Base-by-base conservation (phyloP, 306 rosid genomes). In the Senna tora region DNA sequence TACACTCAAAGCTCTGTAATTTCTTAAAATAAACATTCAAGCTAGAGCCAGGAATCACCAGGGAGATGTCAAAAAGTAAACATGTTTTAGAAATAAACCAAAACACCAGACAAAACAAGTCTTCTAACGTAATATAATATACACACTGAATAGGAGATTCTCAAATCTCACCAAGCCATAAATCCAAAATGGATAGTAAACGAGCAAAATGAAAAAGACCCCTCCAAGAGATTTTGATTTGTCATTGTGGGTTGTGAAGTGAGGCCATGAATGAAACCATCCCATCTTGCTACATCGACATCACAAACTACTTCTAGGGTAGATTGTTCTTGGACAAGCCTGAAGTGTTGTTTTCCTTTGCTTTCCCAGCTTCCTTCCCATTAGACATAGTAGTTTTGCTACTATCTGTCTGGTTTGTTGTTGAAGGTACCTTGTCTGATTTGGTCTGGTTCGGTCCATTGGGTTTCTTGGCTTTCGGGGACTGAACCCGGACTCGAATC, bases 381-480 rank as follows among this genome's bases (percentile, higher is more conserved):
- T 87, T 90, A 39, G 83, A 77, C 67, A 65, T 7, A 45, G 83
- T 69, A 25, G 74, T 69, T 69, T 72, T 75, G 65, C 77, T 81
- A 49, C 49, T 75, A 62, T 73, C 88, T 19, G 72, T 68, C 19
- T 73, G 75, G 72, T 71, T 39, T 15, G 56, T 19, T 45, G 52
- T 30, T 14, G 13, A 15, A 3, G 43, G 51, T 25, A 47, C 41
- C 81, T 81, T 75, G 19, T 84, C 81, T 25, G 22, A 4, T 38
- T 80, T 78, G 67, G 25, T 74, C 52, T 46, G 71, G 22, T 69
- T 81, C 50, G 84, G 89, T 33, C 55, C 66, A 33, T 68, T 81
- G 50, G 65, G 71, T 79, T 87, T 88, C 82, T 77, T 85, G 46
- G 86, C 64, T 46, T 73, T 80, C 9, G 84, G 60, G 50, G 91